Conservation (phyloP, 2,329 filamentous ascomycete species). For the Geosmithia flava region DNA sequence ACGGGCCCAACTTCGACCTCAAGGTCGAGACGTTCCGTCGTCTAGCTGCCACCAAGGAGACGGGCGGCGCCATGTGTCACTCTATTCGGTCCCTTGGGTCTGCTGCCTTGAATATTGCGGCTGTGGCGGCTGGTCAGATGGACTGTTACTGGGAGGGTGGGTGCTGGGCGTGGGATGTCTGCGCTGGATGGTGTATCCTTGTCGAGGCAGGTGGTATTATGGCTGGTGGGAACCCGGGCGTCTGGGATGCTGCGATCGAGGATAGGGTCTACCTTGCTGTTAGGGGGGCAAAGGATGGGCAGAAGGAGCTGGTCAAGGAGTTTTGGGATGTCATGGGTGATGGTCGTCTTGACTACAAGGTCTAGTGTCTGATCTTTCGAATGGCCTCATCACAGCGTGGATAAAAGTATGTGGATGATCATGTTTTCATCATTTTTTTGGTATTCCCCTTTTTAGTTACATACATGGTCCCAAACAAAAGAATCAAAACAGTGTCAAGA, state of each 20-base stretch:
- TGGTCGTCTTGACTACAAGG: slow-evolving; percentile 33
- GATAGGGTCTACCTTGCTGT: slow-evolving; percentile 50
- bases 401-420: no score
- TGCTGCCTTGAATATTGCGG: slow-evolving; percentile 64
- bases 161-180: slow-evolving; percentile 79
- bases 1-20: slow-evolving; percentile 57
- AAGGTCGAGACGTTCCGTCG: slow-evolving; percentile 55
- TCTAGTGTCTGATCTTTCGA: slow-evolving; percentile 4
- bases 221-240: slow-evolving; percentile 60
- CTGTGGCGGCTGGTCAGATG: slow-evolving; percentile 56
- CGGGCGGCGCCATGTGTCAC: slow-evolving; percentile 66
- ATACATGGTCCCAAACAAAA: no score
- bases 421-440: no score
- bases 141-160: slow-evolving; percentile 77
- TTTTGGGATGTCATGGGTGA: slow-evolving; percentile 51
- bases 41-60: slow-evolving; percentile 43
- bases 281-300: slow-evolving; percentile 44
- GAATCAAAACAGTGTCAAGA: no score
- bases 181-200: slow-evolving; percentile 68
- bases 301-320: slow-evolving; percentile 50
- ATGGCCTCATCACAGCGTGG: background rate
- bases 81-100: slow-evolving; percentile 57
- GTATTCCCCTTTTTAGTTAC: no score
- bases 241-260: slow-evolving; percentile 53
- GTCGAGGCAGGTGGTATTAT: slow-evolving; percentile 63